A percentile compares a stretch with the other conserved stretches of the same genome.
Evolutionary conservation across 805 yeast genomes (phyloP).

Genomic region (Yamadazyma tumulicola): DNA sequence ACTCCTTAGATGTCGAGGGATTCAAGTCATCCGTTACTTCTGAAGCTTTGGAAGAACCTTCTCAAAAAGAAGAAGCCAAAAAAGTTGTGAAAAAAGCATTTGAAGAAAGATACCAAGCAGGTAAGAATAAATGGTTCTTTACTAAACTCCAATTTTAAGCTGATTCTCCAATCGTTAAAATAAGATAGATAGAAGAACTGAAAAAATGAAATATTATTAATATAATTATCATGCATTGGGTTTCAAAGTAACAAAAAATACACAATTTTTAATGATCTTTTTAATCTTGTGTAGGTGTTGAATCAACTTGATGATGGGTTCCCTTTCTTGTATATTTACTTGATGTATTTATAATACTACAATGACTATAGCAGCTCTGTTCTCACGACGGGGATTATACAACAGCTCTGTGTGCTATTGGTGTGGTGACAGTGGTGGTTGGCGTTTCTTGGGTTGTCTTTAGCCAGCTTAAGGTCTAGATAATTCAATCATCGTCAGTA

Average conservation of each 20-base stretch:
- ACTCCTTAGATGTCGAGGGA: slow-evolving; percentile 94
- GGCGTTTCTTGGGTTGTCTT: too few species aligned
- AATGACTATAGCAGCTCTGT: too few species aligned
- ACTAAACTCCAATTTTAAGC: slow-evolving; percentile 88
- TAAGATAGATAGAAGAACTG: slow-evolving; percentile 1
- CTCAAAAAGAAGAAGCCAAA: slow-evolving; percentile 98
- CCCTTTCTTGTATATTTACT: slow-evolving; percentile 15
- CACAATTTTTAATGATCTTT: slow-evolving; percentile 12
- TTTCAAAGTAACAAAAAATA: slow-evolving; percentile 23
- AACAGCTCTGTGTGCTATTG: too few species aligned
- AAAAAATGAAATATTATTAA: slow-evolving; percentile 1
- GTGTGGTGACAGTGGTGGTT: too few species aligned
- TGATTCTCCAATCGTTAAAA: slow-evolving; percentile 12
- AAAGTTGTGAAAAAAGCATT: slow-evolving; percentile 98
- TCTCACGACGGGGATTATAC: too few species aligned
- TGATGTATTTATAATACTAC: slow-evolving; percentile 16
- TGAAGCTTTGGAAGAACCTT: slow-evolving; percentile 95
- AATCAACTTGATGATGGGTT: too few species aligned
- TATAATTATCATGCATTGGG: slow-evolving; percentile 18
- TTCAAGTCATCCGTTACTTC: slow-evolving; percentile 88
- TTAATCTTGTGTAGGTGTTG: slow-evolving; percentile 13
- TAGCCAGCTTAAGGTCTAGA: too few species aligned
- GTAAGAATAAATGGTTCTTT: slow-evolving; percentile 99
- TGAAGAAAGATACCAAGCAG: slow-evolving; percentile 99
- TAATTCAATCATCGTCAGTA: too few species aligned